Percentiles rank a stretch among this genome's conserved stretches.
Evolutionary conservation across 805 yeast species (phyloP).

Genomic region (Schizosaccharomyces lindneri): DNA sequence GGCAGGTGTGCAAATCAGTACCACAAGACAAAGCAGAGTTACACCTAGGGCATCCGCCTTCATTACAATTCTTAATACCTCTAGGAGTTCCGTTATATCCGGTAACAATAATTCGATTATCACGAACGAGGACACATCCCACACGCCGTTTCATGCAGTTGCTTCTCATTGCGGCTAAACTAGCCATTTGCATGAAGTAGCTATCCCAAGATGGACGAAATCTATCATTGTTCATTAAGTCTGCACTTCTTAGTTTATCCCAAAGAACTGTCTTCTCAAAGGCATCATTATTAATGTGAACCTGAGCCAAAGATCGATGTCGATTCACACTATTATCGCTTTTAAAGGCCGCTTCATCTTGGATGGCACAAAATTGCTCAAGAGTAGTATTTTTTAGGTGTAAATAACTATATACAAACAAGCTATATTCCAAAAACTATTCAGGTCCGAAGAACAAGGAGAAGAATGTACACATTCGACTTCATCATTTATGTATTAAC

Average conservation of each 20-base stretch:
- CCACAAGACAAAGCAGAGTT: constrained; percentile 36
- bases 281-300: background rate
- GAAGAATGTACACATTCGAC: background rate
- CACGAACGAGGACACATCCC: constrained; percentile 83
- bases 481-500: no score
- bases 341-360: background rate
- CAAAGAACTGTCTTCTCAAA: background rate
- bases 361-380: background rate
- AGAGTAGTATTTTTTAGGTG: background rate
- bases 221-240: constrained; percentile 28
- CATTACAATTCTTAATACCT: constrained; percentile 65
- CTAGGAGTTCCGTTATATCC: constrained; percentile 97
- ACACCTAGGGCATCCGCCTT: constrained; percentile 87
- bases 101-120: constrained; percentile 69
- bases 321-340: background rate
- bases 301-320: background rate
- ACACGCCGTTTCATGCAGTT: constrained; percentile 95
- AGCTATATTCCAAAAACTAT: background rate
- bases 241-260: constrained; percentile 17
- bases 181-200: constrained; percentile 82
- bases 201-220: constrained; percentile 89
- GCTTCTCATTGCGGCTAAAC: constrained; percentile 72
- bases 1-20: constrained; percentile 48
- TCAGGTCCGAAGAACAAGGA: background rate
- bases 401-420: background rate